Base-by-base conservation (phyloP, 73 alveolate species). In the Effrenium voratum region DNA sequence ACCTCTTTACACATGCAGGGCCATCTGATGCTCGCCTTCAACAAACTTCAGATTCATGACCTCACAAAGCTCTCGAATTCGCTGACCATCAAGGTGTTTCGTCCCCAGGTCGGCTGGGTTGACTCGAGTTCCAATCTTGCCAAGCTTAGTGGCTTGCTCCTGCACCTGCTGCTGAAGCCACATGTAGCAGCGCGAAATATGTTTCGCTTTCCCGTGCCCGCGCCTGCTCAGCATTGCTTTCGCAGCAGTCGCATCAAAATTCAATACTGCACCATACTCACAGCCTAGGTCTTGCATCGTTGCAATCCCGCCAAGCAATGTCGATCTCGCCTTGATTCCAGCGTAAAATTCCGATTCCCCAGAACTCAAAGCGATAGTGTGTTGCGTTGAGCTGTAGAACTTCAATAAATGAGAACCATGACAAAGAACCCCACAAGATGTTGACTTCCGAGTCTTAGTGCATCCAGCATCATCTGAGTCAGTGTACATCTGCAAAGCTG, bases 161-260 rank as follows among this genome's bases (percentile, higher is more conserved):
- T 60, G 75, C 5, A 60, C 28, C 40, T 36, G 75, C 75, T 60
- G 75, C n/a, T 60, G 75, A 16, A 60, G 15, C 75, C 75, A 60
- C 75, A 60, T 32, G 28, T 60, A 60, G 75, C 75, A 60, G 28
- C 75, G 75, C n/a, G 75, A 60, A 3, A 60, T 60, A 24, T 60
- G 75, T 24, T 60, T 60, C 28, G 75, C 75, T 60, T 60, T 60
- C 75, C 75, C 75, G 75, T 60, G 75, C 75, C 75, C 75, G 28
- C 75, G 75, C 5, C 75, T 32, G 75, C 40, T 8, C 5, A 24
- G 5, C 5, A 60, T 32, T 16, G 75, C 15, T 24, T 60, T 60
- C 5, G 75, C 75, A 22, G 75, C 75, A 16, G 75, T 22, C 5
- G 75, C 75, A 60, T 60, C 75, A 32, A 60, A 22, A 36, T 60